Conservation (phyloP, 1,139 yeast species). For the Suhomyces bokatorum region DNA sequence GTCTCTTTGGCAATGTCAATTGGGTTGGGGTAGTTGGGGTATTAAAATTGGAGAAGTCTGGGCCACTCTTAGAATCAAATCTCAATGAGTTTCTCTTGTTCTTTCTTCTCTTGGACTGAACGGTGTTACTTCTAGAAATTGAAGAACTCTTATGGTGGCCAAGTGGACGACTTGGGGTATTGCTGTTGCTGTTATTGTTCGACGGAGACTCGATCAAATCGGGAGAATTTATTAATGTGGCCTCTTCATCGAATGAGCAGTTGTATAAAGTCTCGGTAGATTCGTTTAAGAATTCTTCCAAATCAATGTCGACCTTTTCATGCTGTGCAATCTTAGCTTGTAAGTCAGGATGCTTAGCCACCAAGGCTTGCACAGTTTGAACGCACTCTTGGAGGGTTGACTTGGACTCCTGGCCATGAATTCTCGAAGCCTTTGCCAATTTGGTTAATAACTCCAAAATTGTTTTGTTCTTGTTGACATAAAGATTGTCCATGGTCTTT, state of each 20-base stretch:
- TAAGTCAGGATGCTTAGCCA: conserved; percentile 42
- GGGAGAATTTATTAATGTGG: conserved; percentile 32
- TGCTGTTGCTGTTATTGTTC: conserved; percentile 9
- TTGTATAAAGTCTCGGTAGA: conserved; percentile 36
- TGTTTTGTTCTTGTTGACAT: conserved; percentile 48
- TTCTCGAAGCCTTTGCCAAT: conserved; percentile 46
- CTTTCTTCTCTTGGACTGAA: conserved; percentile 29
- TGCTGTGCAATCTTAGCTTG: conserved; percentile 30
- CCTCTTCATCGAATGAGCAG: conserved; percentile 40
- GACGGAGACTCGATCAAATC: conserved; percentile 19
- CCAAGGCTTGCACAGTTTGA: conserved; percentile 29
- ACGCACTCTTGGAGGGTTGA: conserved; percentile 35
- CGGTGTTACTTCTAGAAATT: conserved; percentile 29
- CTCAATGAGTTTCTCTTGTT: conserved; percentile 36
- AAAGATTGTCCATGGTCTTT: conserved; percentile 45
- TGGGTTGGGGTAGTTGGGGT: conserved; percentile 26
- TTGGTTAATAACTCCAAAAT: conserved; percentile 45
- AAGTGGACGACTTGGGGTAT: conserved; percentile 14
- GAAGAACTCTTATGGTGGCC: conserved; percentile 15
- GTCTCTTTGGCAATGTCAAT: conserved; percentile 25
- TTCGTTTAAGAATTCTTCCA: conserved; percentile 37
- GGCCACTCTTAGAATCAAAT: conserved; percentile 26
- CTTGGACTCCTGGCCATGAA: conserved; percentile 51
- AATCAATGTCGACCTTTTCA: conserved; percentile 33
- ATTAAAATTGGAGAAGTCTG: conserved; percentile 22